Evolutionary conservation across 2,329 filamentous ascomycete genomes (phyloP).

Genomic region (Didymella glomerata): DNA sequence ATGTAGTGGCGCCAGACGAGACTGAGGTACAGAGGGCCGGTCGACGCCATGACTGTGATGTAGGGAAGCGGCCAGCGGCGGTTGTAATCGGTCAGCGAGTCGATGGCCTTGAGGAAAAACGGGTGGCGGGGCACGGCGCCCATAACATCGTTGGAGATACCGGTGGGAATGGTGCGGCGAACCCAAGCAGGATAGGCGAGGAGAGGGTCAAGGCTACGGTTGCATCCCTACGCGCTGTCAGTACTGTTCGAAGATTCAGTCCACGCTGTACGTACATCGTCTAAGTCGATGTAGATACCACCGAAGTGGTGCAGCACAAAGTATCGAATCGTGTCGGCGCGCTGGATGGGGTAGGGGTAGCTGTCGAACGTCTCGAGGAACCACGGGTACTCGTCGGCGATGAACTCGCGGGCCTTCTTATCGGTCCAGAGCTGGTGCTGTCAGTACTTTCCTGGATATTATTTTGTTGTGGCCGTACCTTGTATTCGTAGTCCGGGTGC

Average conservation of each 20-base stretch:
- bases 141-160: slow-evolving; percentile 85
- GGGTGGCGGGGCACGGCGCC: slow-evolving; percentile 75
- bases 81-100: slow-evolving; percentile 72
- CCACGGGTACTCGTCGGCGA: slow-evolving; percentile 75
- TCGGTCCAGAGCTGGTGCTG: slow-evolving; percentile 75
- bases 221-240: slow-evolving; percentile 64
- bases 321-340: slow-evolving; percentile 80
- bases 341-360: slow-evolving; percentile 78
- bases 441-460: slow-evolving; percentile 15
- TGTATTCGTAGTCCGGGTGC: slow-evolving; percentile 78
- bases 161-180: slow-evolving; percentile 75
- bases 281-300: slow-evolving; percentile 82
- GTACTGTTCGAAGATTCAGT: neutral
- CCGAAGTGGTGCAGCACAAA: slow-evolving; percentile 80
- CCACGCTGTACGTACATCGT: slow-evolving; percentile 62
- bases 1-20: slow-evolving; percentile 80
- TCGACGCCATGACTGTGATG: slow-evolving; percentile 81
- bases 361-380: slow-evolving; percentile 77
- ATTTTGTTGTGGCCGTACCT: slow-evolving; percentile 54
- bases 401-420: slow-evolving; percentile 73
- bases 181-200: slow-evolving; percentile 75
- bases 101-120: slow-evolving; percentile 75
- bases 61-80: slow-evolving; percentile 75
- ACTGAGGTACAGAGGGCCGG: slow-evolving; percentile 78
- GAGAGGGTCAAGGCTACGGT: slow-evolving; percentile 71